Base-by-base conservation (phyloP, 73 alveolate species). In the Blepharisma japonicum region DNA sequence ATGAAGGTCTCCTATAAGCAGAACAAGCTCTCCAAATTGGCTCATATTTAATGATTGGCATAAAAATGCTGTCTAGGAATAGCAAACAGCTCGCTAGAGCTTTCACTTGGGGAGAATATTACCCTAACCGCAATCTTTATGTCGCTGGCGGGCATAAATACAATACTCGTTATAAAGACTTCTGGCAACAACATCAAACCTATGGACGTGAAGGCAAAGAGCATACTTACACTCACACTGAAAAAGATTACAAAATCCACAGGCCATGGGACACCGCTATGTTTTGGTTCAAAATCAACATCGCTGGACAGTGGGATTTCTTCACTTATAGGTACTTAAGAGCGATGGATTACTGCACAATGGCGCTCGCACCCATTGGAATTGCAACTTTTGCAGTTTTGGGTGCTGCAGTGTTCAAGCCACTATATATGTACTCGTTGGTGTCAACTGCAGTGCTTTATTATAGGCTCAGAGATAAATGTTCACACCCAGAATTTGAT, bases 1-100 rank as follows among this genome's bases (percentile, higher is more conserved):
- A 81, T 90, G 91, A 84, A 92, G 81, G 84, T 92, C 98, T 14
- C 96, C 94, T 9, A 90, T 86, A 55, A 92, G 83, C 4, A 92
- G 83, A 8, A 85, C 97, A 53, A 92, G 82, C 87, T 92, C 80
- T 39, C 80, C 80, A 32, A 32, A 32, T 32, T 32, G 42, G 68
- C 49, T 20, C 77, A 61, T 61, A 23, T 61, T 61, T 32, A 32
- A 32, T 32, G 42, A 32, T 32, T 32, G 42, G 42, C 42, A 53
- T 53, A 61, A 61, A 61, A 20, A 61, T 61, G 74, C 74, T 61
- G 47, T 61, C 74, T 14, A 61, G 74, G 74, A 53, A 32, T 32
- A 32, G 42, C 42, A 32, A 32, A 32, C 42, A 61, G 18, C 46
- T 61, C 18, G 23, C 14, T 11, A 14, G 80, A 45, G 11, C 20